These are phyloP conservation scores for Berberis thunbergii DNA, from an alignment of 164 flowering plant species.

Conservation along the genomic window DNA sequence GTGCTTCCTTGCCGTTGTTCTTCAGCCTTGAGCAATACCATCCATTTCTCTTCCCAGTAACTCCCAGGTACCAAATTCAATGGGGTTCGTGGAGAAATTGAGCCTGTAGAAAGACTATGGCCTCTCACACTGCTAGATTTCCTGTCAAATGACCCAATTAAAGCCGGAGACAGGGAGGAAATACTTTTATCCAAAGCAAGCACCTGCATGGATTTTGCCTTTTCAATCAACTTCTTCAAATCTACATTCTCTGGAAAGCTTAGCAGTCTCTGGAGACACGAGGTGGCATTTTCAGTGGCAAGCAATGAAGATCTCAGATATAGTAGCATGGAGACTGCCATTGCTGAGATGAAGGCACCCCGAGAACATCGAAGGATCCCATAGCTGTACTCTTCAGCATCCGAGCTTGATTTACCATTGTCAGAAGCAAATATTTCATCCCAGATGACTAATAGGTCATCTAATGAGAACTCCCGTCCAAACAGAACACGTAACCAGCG, in stretches of 20 bases:
- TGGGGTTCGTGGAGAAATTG: too few species aligned
- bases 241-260: slow-evolving; percentile 61
- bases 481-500: slow-evolving; percentile 90
- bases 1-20: too few species aligned
- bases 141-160: slow-evolving; percentile 14
- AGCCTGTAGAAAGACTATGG: too few species aligned
- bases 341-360: slow-evolving; percentile 69
- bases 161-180: slow-evolving; percentile 18
- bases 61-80: too few species aligned
- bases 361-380: slow-evolving; percentile 46
- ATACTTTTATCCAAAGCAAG: slow-evolving; percentile 44
- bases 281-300: slow-evolving; percentile 80
- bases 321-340: slow-evolving; percentile 91
- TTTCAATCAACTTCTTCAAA: slow-evolving; percentile 51
- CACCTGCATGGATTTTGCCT: slow-evolving; percentile 69
- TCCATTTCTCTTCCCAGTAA: too few species aligned
- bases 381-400: slow-evolving; percentile 21
- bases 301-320: slow-evolving; percentile 75
- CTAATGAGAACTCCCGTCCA: slow-evolving; percentile 85
- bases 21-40: too few species aligned
- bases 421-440: slow-evolving; percentile 80
- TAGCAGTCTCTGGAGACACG: slow-evolving; percentile 75
- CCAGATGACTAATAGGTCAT: slow-evolving; percentile 71
- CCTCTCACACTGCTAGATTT: slow-evolving; percentile 17
- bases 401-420: slow-evolving; percentile 25